Evolutionary conservation across 2,329 filamentous ascomycete species (phyloP).

Genomic region (Davidsoniella australis): DNA sequence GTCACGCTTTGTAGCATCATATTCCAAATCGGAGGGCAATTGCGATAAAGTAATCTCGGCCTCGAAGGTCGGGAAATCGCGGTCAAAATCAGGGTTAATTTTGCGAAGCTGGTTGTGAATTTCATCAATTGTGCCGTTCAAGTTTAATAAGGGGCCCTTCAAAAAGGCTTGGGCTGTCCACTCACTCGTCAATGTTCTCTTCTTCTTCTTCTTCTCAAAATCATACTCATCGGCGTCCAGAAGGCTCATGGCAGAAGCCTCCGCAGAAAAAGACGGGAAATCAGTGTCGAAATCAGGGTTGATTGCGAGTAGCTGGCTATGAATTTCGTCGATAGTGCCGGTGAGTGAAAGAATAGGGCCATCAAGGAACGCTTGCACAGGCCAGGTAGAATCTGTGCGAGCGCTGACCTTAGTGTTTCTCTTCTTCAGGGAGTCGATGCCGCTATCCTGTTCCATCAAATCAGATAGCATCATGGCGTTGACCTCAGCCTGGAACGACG

Average conservation of each 20-base stretch:
- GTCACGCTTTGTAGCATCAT: neutral
- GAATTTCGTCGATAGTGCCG: slow-evolving; percentile 15
- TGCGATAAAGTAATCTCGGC: neutral
- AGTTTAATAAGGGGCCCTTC: neutral
- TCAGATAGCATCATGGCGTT: slow-evolving; percentile 3
- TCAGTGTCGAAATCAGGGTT: slow-evolving; percentile 14
- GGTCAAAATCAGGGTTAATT: slow-evolving; percentile 14
- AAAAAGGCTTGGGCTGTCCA: slow-evolving; percentile 2
- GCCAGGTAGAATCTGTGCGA: neutral
- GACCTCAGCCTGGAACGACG: slow-evolving; percentile 7
- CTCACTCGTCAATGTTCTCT: slow-evolving; percentile 4
- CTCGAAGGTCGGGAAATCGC: slow-evolving; percentile 11
- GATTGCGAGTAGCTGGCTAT: slow-evolving; percentile 12
- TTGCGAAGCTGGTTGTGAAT: slow-evolving; percentile 13
- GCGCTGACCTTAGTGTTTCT: too few species aligned
- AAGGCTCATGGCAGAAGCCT: too few species aligned
- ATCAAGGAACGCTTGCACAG: neutral
- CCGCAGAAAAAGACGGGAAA: slow-evolving; percentile 1
- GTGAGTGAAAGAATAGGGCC: neutral
- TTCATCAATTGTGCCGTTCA: slow-evolving; percentile 14
- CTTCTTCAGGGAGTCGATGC: neutral
- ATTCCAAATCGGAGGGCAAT: too few species aligned
- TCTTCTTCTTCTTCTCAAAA: neutral
- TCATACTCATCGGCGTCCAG: too few species aligned
- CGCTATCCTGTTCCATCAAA: neutral